Conservation (phyloP, 108 stramenopile species). For the Pseudonitzschia pungens region DNA sequence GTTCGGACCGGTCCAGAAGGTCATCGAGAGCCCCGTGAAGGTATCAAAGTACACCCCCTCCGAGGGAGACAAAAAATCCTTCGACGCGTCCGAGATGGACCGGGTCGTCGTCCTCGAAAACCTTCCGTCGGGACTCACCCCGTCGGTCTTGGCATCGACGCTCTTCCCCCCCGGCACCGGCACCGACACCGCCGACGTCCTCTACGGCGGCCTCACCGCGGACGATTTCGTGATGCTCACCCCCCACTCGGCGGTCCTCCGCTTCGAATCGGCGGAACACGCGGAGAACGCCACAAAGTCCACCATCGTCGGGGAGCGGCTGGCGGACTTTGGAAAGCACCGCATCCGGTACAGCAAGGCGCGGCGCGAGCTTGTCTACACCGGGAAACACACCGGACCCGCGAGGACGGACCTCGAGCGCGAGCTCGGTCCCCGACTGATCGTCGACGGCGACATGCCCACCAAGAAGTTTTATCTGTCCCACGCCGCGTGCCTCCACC, state of each 20-base stretch:
- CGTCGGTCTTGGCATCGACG: conserved; percentile 41
- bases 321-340: conserved; percentile 54
- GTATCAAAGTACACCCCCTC: conserved; percentile 34
- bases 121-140: conserved; percentile 48
- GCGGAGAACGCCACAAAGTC: conserved; percentile 61
- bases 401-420: conserved; percentile 44
- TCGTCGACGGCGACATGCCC: conserved; percentile 83
- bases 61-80: conserved; percentile 26
- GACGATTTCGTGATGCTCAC: conserved; percentile 62
- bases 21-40: conserved; percentile 25
- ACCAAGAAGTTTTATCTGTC: conserved; percentile 71
- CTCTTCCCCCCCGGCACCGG: conserved; percentile 57
- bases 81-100: conserved; percentile 21
- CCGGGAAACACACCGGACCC: too few relatives aligned
- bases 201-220: conserved; percentile 44
- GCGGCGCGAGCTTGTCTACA: conserved; percentile 65
- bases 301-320: conserved; percentile 47
- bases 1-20: conserved; percentile 29
- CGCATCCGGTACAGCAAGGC: conserved; percentile 65
- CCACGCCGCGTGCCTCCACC: conserved; percentile 64
- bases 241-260: conserved; percentile 60
- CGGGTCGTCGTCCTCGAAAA: conserved; percentile 58
- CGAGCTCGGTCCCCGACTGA: conserved; percentile 42
- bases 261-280: conserved; percentile 57
- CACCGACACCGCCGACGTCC: conserved; percentile 17